A percentile compares a stretch with the other conserved stretches of the same genome.
Evolutionary conservation across 805 yeast species (phyloP).

Genomic region (Scheffersomyces spartinae): DNA sequence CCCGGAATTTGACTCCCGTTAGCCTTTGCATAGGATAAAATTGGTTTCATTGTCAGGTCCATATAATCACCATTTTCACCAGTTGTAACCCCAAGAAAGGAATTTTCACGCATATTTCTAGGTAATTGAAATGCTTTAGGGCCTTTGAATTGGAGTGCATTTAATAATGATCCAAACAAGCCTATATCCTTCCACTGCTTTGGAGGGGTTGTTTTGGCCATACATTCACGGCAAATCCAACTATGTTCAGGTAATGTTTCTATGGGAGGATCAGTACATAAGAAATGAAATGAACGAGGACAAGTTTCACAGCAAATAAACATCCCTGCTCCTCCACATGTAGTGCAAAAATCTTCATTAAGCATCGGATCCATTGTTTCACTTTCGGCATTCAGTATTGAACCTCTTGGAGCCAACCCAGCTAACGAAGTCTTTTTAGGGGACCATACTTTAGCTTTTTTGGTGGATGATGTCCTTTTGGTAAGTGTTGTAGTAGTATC

Average conservation of each 20-base stretch:
- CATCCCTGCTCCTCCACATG: conserved; percentile 83
- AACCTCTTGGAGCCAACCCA: not conserved
- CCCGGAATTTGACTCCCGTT: conserved; percentile 25
- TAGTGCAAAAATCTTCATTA: conserved; percentile 85
- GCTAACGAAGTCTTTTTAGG: not conserved
- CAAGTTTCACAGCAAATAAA: conserved; percentile 92
- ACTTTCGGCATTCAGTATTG: too few species aligned
- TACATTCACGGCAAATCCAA: conserved; percentile 83
- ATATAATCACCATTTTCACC: conserved; percentile 63
- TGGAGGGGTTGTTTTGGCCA: conserved; percentile 28
- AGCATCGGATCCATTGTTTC: too few species aligned
- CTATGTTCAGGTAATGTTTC: conserved; percentile 69
- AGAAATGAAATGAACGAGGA: conserved; percentile 84
- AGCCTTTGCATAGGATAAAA: conserved; percentile 27
- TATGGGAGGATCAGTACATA: conserved; percentile 84
- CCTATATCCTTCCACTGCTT: conserved; percentile 22
- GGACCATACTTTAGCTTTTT: conserved; percentile 2
- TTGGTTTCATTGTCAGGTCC: conserved; percentile 37
- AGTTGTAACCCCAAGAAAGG: conserved; percentile 60
- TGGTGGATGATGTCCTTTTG: conserved; percentile 3
- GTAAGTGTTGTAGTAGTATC: conserved; percentile 1
- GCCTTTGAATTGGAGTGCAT: conserved; percentile 50
- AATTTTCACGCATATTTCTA: conserved; percentile 43
- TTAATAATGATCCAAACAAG: conserved; percentile 29
- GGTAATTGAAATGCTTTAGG: conserved; percentile 46